Evolutionary conservation across 1,284 basidiomycete species (phyloP).

Genomic region (Pulveroboletus ridleyi): DNA sequence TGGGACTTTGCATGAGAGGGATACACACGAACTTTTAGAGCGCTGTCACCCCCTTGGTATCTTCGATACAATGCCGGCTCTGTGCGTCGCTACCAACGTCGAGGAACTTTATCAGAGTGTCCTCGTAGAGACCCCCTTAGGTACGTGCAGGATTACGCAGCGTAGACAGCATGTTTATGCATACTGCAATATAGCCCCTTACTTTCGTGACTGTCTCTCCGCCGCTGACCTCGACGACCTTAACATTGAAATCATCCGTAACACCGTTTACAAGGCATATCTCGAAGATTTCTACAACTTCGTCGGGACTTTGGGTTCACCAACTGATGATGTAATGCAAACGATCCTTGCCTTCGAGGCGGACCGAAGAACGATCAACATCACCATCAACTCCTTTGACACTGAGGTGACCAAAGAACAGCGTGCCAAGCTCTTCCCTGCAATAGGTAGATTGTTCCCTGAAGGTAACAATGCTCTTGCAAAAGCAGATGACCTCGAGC

Average conservation of each 20-base stretch:
- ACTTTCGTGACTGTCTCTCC: constrained; percentile 96
- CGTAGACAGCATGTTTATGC: constrained; percentile 14
- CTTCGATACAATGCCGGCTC: constrained; percentile 98
- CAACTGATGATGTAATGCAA: constrained; percentile 91
- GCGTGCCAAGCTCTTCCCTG: constrained; percentile 95
- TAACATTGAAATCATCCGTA: constrained; percentile 99
- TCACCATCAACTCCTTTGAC: constrained; percentile 99
- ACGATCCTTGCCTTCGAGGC: constrained; percentile 95
- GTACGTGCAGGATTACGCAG: constrained; percentile 51
- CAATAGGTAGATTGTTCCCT: constrained; percentile 93
- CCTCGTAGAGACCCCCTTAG: constrained; percentile 96
- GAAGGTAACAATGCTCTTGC: constrained; percentile 96
- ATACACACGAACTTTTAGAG: constrained; percentile 96
- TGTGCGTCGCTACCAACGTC: constrained; percentile 99
- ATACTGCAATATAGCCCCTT: constrained; percentile 73
- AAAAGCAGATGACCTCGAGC: constrained; percentile 94
- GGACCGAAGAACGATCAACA: constrained; percentile 96
- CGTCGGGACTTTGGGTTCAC: constrained; percentile 80
- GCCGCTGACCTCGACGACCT: constrained; percentile 98
- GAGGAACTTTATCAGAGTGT: constrained; percentile 98
- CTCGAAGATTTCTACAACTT: constrained; percentile 97
- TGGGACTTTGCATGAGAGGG: constrained; percentile 96
- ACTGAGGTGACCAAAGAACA: constrained; percentile 96
- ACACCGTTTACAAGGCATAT: constrained; percentile 99
- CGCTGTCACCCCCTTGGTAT: constrained; percentile 97